Evolutionary conservation across 2,329 filamentous ascomycete species (phyloP).

Genomic region (Coniochaeta hoffmannii): DNA sequence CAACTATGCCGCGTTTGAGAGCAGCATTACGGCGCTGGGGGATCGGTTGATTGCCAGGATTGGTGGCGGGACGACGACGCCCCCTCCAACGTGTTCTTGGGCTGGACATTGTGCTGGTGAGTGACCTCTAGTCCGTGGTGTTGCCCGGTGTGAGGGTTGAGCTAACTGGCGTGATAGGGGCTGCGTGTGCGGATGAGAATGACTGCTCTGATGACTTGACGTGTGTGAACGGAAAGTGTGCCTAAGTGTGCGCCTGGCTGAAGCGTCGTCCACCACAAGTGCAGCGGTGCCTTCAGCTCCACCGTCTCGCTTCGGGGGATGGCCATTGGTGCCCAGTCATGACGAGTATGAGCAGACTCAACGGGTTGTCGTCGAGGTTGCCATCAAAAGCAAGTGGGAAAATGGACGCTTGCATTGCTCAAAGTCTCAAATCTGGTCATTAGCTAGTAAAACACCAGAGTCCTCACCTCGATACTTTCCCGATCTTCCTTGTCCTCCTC

Average conservation of each 20-base stretch:
- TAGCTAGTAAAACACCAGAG: slow-evolving; percentile 18
- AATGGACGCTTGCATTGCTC: neutral
- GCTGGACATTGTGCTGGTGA: slow-evolving; percentile 1
- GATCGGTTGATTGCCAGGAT: slow-evolving; percentile 40
- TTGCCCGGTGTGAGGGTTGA: neutral
- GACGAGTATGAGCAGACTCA: too few species aligned
- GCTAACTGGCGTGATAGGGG: neutral
- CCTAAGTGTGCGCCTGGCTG: neutral
- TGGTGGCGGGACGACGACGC: slow-evolving; percentile 4
- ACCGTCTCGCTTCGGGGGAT: too few species aligned
- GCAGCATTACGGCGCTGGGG: slow-evolving; percentile 42
- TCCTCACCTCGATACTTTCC: slow-evolving; percentile 24
- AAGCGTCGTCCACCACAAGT: neutral
- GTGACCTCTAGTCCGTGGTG: neutral
- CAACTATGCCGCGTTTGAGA: slow-evolving; percentile 41
- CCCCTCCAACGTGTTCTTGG: neutral
- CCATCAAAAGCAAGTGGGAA: too few species aligned
- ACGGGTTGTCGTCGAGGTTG: too few species aligned
- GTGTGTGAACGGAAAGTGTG: neutral
- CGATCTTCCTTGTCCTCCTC: slow-evolving; percentile 41
- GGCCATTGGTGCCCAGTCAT: too few species aligned
- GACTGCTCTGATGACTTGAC: slow-evolving; percentile 1
- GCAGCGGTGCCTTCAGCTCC: too few species aligned
- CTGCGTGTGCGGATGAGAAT: neutral
- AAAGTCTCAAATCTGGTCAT: neutral